These are phyloP conservation scores for Friedmanniomyces endolithicus DNA, from an alignment of 495 filamentous ascomycete species.

Conservation along the genomic window DNA sequence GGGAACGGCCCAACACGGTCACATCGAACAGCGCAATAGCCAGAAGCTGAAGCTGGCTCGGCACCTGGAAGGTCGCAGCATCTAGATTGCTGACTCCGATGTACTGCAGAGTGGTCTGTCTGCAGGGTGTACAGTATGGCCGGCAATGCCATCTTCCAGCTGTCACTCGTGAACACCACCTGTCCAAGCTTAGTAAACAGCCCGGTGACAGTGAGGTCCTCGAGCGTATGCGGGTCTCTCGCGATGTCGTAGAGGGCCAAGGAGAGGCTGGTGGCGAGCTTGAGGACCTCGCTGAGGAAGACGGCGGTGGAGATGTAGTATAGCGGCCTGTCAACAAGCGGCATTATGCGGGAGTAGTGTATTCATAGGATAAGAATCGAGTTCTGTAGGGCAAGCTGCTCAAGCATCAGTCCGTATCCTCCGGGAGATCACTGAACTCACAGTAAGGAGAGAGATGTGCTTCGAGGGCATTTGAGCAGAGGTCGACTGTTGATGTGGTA, in stretches of 20 bases:
- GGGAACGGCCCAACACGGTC: constrained; percentile 53
- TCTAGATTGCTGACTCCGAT: constrained; percentile 83
- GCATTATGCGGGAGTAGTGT: constrained; percentile 92
- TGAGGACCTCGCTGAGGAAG: constrained; percentile 84
- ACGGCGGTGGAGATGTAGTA: constrained; percentile 92
- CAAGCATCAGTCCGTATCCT: too few relatives aligned
- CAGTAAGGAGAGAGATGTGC: constrained; percentile 64
- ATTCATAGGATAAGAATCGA: constrained; percentile 69
- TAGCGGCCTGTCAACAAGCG: constrained; percentile 61
- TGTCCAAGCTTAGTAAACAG: constrained; percentile 67
- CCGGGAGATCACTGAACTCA: constrained; percentile 30
- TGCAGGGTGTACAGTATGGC: constrained; percentile 80
- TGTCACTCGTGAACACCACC: constrained; percentile 79
- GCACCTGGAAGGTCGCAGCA: constrained; percentile 81
- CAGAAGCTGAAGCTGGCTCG: constrained; percentile 87
- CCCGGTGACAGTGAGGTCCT: constrained; percentile 63
- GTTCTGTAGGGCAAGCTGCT: constrained; percentile 66
- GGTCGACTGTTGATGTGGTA: constrained; percentile 15
- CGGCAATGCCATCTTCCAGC: constrained; percentile 90
- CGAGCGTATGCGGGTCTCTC: constrained; percentile 44
- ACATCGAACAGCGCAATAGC: constrained; percentile 84
- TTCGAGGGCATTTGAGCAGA: constrained; percentile 54
- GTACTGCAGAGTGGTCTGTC: constrained; percentile 76
- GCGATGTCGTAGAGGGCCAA: constrained; percentile 82
- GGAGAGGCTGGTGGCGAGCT: constrained; percentile 71